Conservation (phyloP, 2,329 filamentous ascomycete species). For the Graphilbum sp. region DNA sequence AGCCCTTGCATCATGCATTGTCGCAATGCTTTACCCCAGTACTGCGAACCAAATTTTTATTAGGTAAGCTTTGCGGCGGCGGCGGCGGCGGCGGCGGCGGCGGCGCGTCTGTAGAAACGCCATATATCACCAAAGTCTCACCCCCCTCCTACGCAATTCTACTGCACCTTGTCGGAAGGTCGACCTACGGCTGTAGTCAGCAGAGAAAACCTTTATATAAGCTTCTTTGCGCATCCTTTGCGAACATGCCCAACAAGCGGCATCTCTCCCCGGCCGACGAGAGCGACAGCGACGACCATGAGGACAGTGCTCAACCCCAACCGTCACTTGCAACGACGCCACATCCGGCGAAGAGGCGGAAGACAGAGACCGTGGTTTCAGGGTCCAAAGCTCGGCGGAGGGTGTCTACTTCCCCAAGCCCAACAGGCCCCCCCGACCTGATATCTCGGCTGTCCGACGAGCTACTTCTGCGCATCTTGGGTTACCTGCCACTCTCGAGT, state of each 20-base stretch:
- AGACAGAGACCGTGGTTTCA: neutral
- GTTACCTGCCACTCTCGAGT: constrained; percentile 52
- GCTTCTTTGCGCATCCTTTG: neutral
- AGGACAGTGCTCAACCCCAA: neutral
- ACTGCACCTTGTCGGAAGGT: no score
- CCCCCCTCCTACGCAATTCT: no score
- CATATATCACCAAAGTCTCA: no score
- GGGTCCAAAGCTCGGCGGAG: neutral
- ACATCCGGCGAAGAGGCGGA: neutral
- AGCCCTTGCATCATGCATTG: no score
- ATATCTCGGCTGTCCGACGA: constrained; percentile 72
- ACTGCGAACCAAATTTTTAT: no score
- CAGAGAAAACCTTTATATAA: no score
- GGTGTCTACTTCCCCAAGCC: no score
- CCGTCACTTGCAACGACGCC: neutral
- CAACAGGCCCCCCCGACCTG: constrained; percentile 28
- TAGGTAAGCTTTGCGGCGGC: no score
- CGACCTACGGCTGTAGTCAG: no score
- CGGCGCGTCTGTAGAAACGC: no score
- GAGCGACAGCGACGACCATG: neutral
- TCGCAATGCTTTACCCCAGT: no score
- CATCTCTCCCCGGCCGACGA: neutral
- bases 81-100: no score
- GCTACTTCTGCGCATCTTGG: constrained; percentile 68
- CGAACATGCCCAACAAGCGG: neutral